A percentile compares a stretch with the other conserved stretches of the same genome.
Conservation (phyloP, 768 basidiomycete genomes). For the Tulasnella sp. region DNA sequence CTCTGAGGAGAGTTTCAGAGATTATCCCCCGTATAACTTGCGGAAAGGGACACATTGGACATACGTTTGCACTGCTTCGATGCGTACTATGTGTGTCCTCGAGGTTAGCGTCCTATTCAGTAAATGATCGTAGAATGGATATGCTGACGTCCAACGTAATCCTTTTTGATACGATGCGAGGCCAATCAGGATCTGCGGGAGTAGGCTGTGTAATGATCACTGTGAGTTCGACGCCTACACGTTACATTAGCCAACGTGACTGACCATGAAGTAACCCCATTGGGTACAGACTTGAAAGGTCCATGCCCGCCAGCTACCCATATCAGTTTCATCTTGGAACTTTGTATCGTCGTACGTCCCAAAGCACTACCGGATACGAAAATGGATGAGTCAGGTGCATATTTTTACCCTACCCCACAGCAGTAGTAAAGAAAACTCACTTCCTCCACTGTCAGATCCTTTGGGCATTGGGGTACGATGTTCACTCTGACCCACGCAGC, state of each 20-base stretch:
- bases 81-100: constrained; percentile 1
- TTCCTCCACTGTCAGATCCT: constrained; percentile 38
- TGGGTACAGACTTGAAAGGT: constrained; percentile 80
- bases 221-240: not conserved
- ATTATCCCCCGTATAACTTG: not conserved
- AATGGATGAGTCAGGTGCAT: not conserved
- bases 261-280: constrained; percentile 87
- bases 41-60: not conserved
- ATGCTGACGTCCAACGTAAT: constrained; percentile 12
- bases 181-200: constrained; percentile 55
- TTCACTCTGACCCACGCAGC: constrained; percentile 67
- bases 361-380: constrained; percentile 54
- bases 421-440: constrained; percentile 27
- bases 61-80: constrained; percentile 3
- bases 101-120: no score
- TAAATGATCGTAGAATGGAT: no score
- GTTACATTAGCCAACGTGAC: constrained; percentile 18
- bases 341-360: constrained; percentile 63
- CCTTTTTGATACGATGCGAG: constrained; percentile 70
- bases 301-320: constrained; percentile 80
- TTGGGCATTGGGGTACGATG: constrained; percentile 47
- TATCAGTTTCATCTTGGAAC: constrained; percentile 49
- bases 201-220: constrained; percentile 40
- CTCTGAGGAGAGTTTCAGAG: constrained; percentile 27
- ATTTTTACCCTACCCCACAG: no score